These are phyloP conservation scores for Monilinia vaccinii-corymbosi DNA, from an alignment of 2,329 filamentous ascomycete genomes.

Conservation along the genomic window DNA sequence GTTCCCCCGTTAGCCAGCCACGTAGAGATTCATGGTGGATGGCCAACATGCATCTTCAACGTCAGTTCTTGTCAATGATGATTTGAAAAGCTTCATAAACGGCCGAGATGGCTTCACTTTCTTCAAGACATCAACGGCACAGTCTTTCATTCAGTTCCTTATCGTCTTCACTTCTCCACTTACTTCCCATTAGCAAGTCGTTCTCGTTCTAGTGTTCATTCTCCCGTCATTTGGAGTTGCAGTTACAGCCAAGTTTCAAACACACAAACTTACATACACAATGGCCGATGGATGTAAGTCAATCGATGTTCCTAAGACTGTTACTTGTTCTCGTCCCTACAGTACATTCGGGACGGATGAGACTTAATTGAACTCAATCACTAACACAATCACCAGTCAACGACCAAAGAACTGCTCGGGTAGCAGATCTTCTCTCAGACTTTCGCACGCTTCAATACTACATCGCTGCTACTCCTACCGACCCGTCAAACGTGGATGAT, in stretches of 20 bases:
- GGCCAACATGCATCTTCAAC: constrained; percentile 4
- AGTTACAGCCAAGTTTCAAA: background rate
- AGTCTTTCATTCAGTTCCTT: constrained; percentile 14
- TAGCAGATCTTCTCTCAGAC: constrained; percentile 53
- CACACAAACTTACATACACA: constrained; percentile 10
- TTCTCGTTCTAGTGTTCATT: background rate
- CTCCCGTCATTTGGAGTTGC: constrained; percentile 8
- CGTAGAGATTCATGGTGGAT: constrained; percentile 12
- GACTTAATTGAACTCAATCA: background rate
- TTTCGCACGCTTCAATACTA: constrained; percentile 54
- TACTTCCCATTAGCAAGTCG: background rate
- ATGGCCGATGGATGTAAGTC: constrained; percentile 30
- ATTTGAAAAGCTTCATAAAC: constrained; percentile 22
- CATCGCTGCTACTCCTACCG: constrained; percentile 47
- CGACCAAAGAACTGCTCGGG: constrained; percentile 47
- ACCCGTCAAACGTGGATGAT: constrained; percentile 47
- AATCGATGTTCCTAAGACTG: constrained; percentile 6
- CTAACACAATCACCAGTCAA: constrained; percentile 39
- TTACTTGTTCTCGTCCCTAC: constrained; percentile 6
- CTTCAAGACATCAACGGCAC: constrained; percentile 14
- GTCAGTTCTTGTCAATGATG: constrained; percentile 8
- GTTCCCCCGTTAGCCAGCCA: constrained; percentile 23
- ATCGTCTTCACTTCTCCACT: constrained; percentile 3
- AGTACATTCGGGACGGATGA: background rate
- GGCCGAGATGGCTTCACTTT: constrained; percentile 14